phyloP scores from a whole-genome alignment of 208 protist species.

The Acanthamoeba healyi region DNA sequence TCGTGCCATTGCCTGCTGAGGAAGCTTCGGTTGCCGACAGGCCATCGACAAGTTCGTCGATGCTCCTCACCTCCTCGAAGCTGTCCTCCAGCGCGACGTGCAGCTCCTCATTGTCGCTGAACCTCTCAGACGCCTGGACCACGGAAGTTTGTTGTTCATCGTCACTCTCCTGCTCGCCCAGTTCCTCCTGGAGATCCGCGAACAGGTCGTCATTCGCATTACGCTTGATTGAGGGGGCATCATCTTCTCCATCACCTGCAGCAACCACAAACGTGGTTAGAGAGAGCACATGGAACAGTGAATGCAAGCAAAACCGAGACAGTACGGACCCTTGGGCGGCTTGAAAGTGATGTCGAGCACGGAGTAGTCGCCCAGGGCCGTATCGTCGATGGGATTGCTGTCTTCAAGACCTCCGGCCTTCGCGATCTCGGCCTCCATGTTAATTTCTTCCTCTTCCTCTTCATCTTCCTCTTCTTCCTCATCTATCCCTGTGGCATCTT shows the following conservation, averaged over 20 bases:
- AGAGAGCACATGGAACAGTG: background rate
- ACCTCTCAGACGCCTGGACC: background rate
- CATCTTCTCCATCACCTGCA: background rate
- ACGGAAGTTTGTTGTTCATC: background rate
- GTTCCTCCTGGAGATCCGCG: slow-evolving; percentile 18
- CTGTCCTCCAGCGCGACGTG: background rate
- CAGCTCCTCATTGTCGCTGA: background rate
- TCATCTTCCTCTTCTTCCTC: background rate
- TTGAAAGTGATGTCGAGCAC: slow-evolving; percentile 27
- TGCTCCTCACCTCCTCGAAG: slow-evolving; percentile 4
- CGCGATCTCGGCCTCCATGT: slow-evolving; percentile 51
- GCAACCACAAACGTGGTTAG: background rate
- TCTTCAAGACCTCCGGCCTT: slow-evolving; percentile 30
- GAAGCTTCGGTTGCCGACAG: background rate
- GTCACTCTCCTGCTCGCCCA: background rate
- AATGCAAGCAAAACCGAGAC: background rate
- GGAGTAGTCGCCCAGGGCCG: slow-evolving; percentile 14
- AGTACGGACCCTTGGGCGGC: background rate
- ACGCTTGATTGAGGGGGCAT: background rate
- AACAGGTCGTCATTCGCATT: background rate
- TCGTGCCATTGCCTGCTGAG: background rate
- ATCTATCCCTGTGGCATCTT: background rate
- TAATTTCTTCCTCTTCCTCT: background rate
- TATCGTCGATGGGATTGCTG: background rate
- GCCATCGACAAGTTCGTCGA: background rate